These are phyloP conservation scores for Candida hungchunana DNA, from an alignment of 805 yeast genomes.

Conservation along the genomic window DNA sequence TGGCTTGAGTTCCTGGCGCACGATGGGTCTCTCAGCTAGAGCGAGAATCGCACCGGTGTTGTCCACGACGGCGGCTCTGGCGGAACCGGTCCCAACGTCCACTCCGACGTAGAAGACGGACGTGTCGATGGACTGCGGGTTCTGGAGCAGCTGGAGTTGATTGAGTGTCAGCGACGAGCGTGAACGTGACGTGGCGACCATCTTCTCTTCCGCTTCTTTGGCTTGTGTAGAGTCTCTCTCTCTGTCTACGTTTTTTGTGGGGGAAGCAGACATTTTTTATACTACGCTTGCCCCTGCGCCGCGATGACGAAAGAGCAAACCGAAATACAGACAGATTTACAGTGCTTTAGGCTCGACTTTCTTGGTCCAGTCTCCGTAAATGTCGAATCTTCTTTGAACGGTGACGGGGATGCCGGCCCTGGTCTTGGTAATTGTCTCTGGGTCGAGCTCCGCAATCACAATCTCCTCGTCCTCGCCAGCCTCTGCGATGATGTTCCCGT, in stretches of 20 bases:
- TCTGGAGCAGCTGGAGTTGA: conserved; percentile 24
- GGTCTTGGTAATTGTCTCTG: conserved; percentile 49
- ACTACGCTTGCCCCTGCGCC: too few relatives aligned
- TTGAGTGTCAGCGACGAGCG: conserved; percentile 27
- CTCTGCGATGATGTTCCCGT: conserved; percentile 61
- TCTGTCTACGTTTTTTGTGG: too few relatives aligned
- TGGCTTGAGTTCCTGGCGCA: conserved; percentile 70
- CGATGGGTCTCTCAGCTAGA: conserved; percentile 72
- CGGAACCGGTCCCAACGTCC: conserved; percentile 97
- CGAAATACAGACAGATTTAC: background rate
- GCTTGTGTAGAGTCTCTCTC: too few relatives aligned
- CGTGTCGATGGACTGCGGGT: conserved; percentile 28
- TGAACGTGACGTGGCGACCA: conserved; percentile 21
- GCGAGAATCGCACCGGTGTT: conserved; percentile 77
- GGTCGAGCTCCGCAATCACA: conserved; percentile 69
- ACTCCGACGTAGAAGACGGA: conserved; percentile 64
- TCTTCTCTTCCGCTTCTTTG: background rate
- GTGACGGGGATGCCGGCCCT: conserved; percentile 68
- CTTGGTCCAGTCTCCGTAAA: conserved; percentile 26
- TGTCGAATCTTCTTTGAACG: conserved; percentile 71
- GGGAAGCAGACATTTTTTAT: too few relatives aligned
- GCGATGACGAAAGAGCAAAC: conserved; percentile 2
- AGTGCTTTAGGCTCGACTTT: conserved; percentile 17
- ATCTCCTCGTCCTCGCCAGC: conserved; percentile 80
- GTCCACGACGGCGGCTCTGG: conserved; percentile 90